phyloP scores from a whole-genome alignment of 768 basidiomycete genomes.

The Hygrocybe coccinea region DNA sequence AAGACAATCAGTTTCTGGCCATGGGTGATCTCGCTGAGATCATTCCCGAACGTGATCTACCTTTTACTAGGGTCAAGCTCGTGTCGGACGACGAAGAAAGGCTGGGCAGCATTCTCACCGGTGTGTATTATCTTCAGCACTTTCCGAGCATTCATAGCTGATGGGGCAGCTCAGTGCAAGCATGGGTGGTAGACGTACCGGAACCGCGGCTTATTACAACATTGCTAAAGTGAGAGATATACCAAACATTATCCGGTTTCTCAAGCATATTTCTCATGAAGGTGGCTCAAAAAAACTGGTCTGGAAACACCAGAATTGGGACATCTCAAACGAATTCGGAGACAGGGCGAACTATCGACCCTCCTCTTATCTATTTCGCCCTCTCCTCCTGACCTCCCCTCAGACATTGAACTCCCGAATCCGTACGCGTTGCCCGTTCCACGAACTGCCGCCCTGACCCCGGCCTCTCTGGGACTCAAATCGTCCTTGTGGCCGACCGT shows the following conservation, averaged over 20 bases:
- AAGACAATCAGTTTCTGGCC: slow-evolving; percentile 21
- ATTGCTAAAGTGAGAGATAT: slow-evolving; percentile 53
- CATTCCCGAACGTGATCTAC: slow-evolving; percentile 55
- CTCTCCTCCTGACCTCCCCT: slow-evolving; percentile 47
- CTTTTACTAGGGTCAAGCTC: slow-evolving; percentile 59
- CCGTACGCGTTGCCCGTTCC: slow-evolving; percentile 66
- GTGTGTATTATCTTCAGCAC: slow-evolving; percentile 28
- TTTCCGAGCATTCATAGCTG: neutral
- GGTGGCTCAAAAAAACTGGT: slow-evolving; percentile 64
- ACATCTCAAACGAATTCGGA: slow-evolving; percentile 76
- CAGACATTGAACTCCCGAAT: slow-evolving; percentile 38
- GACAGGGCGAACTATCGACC: slow-evolving; percentile 41
- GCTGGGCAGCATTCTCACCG: slow-evolving; percentile 49
- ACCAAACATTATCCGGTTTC: neutral
- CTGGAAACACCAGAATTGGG: slow-evolving; percentile 58
- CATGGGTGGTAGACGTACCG: slow-evolving; percentile 75
- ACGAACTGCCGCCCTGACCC: slow-evolving; percentile 59
- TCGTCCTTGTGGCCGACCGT: slow-evolving; percentile 81
- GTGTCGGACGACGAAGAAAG: slow-evolving; percentile 61
- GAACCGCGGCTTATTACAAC: slow-evolving; percentile 53
- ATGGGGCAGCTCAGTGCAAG: slow-evolving; percentile 43
- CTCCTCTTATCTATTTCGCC: slow-evolving; percentile 49
- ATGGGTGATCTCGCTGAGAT: slow-evolving; percentile 43
- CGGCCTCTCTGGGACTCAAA: slow-evolving; percentile 60
- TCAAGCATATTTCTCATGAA: slow-evolving; percentile 21